These are phyloP conservation scores for Spergularia bocconei DNA, from an alignment of 148 eudicot genomes.

Conservation along the genomic window DNA sequence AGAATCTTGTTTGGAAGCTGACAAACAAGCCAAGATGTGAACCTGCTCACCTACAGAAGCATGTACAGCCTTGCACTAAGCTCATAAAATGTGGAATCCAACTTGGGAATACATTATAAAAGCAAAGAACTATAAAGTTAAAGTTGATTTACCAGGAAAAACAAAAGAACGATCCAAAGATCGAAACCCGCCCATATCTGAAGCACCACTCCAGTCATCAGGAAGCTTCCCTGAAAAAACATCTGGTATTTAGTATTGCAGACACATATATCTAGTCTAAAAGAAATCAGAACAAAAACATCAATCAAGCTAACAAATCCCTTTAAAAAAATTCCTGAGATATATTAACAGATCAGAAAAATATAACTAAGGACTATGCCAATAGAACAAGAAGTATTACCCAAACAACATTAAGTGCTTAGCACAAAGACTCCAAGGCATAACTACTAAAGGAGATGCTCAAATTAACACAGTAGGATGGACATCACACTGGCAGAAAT, in stretches of 20 bases:
- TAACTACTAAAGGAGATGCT: not conserved
- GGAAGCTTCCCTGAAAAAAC: constrained; percentile 64
- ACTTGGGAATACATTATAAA: not conserved
- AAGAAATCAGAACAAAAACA: not conserved
- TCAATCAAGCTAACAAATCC: not conserved
- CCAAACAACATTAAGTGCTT: not conserved
- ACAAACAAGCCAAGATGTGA: constrained; percentile 77
- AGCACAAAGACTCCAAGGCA: not conserved
- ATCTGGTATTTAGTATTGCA: constrained; percentile 13
- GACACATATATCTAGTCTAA: not conserved
- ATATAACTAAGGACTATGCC: not conserved
- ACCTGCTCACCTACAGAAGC: constrained; percentile 76
- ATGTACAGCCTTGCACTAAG: constrained; percentile 5
- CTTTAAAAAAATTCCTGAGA: no score
- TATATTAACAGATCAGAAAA: no score
- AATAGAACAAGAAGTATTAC: not conserved
- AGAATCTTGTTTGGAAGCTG: constrained; percentile 69
- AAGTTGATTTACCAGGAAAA: constrained; percentile 58
- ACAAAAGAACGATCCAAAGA: constrained; percentile 83
- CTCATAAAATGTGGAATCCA: constrained; percentile 6
- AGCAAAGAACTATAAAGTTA: not conserved
- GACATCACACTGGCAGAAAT: not conserved
- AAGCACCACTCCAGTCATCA: constrained; percentile 57
- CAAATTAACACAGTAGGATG: not conserved
- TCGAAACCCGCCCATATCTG: constrained; percentile 59